These are phyloP conservation scores for Collybia nuda DNA, from an alignment of 768 basidiomycete species.

Conservation along the genomic window DNA sequence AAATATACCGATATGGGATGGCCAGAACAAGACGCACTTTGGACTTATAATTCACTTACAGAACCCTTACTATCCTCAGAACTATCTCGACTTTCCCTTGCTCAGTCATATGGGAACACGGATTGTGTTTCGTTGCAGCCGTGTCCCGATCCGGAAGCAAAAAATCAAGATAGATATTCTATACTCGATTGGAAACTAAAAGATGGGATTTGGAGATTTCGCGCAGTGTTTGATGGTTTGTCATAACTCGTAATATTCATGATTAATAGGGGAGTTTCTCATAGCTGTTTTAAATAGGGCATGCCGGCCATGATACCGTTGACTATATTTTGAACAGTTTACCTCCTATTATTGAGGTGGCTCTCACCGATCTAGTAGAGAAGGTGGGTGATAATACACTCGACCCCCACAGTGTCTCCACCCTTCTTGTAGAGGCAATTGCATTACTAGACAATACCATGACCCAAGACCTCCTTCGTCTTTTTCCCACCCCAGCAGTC, in stretches of 20 bases:
- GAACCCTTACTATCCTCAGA: conserved; percentile 40
- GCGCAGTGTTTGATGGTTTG: conserved; percentile 49
- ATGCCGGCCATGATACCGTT: conserved; percentile 48
- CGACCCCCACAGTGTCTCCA: conserved; percentile 20
- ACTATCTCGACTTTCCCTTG: conserved; percentile 36
- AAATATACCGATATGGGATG: conserved; percentile 38
- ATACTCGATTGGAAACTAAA: conserved; percentile 37
- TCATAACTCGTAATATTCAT: neutral
- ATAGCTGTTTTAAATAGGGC: conserved; percentile 28
- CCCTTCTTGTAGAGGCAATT: conserved; percentile 34
- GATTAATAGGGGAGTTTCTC: neutral
- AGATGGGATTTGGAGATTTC: conserved; percentile 42
- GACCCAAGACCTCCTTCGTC: conserved; percentile 31
- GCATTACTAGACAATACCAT: conserved; percentile 36
- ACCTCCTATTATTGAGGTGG: conserved; percentile 28
- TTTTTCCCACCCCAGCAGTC: conserved; percentile 39
- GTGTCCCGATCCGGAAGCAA: conserved; percentile 34
- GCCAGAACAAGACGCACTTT: conserved; percentile 27
- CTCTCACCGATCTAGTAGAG: conserved; percentile 18
- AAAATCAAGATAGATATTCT: conserved; percentile 46
- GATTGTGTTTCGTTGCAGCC: conserved; percentile 48
- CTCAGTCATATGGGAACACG: conserved; percentile 30
- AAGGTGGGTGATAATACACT: neutral
- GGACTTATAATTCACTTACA: conserved; percentile 36
- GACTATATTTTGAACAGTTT: conserved; percentile 34